Evolutionary conservation across 106 monocot species (phyloP), one percentile per base, ranked within the genome.

Genomic region (Vanilla planifolia): DNA sequence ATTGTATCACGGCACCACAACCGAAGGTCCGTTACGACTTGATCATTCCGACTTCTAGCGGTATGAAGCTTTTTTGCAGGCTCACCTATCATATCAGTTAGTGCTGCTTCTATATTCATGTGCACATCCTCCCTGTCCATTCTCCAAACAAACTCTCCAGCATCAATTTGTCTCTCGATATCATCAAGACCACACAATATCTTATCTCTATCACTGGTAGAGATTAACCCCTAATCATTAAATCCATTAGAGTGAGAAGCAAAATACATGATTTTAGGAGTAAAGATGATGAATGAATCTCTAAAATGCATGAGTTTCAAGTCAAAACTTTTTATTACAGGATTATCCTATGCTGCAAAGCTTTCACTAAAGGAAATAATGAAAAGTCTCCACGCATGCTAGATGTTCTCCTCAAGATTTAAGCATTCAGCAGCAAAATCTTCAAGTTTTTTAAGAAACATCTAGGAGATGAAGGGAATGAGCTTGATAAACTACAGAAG

Each of bases 51-150:
- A 56, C 96, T 87, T 70, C 96, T 90, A 27, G 96, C 96, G 48
- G 96, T 96, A 27, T 96, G 96, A 33, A 96, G 84, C 67, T 96
- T 96, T 68, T 91, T 96, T 28, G 91, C 90, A 17, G 96, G 96
- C 64, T 96, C 96, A 41, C 96, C 96, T 28, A 96, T 83, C 67
- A 84, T 61, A 33, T 91, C 91, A 10, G 77, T 96, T 4, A 96
- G 75, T 42, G 80, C 83, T 53, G 96, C 96, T 70, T 96, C 96
- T 45, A 96, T 96, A 53, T 96, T 96, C 96, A 96, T 96, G 61
- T 96, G 96, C 22, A 96, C 96, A 68, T 96, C 96, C 71, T 96
- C 90, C 69, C 86, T 78, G 22, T 96, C 96, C 36, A 48, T 70
- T 63, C 87, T 81, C 96, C 96, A 96, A 29, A 75, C 69, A 48